phyloP scores from a whole-genome alignment of 306 rosid species.

The Medicago ruthenica region DNA sequence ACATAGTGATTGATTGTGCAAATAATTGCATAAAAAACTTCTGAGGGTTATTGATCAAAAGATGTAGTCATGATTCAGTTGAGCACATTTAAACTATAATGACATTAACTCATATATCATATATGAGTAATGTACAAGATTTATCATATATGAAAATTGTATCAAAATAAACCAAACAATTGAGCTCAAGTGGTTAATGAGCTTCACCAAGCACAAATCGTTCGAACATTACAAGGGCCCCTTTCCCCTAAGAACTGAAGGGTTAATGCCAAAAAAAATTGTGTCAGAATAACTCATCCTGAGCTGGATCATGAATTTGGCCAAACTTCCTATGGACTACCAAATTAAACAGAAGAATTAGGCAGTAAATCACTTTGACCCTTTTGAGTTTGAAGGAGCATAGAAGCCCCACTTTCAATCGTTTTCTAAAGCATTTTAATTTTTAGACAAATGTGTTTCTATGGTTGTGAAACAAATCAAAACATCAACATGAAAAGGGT shows the following conservation, averaged over 20 bases:
- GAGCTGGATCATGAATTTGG: neutral
- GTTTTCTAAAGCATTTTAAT: neutral
- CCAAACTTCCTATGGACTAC: neutral
- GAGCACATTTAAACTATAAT: neutral
- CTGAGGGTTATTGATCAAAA: constrained; percentile 27
- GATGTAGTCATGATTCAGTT: constrained; percentile 72
- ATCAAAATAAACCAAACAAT: neutral
- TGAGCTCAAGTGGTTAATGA: too few species aligned
- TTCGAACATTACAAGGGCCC: too few species aligned
- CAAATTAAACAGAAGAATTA: neutral
- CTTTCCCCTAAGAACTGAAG: too few species aligned
- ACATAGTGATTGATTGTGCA: constrained; percentile 45
- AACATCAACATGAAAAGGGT: neutral
- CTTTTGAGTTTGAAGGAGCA: neutral
- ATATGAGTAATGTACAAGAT: neutral
- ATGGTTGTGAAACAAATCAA: neutral
- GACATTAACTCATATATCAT: neutral
- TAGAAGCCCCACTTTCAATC: neutral
- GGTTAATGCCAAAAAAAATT: neutral
- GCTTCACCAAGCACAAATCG: too few species aligned
- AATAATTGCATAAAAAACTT: constrained; percentile 44
- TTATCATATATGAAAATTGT: neutral
- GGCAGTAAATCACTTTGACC: neutral
- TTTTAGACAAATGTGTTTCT: neutral
- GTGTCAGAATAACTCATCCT: neutral